Evolutionary conservation across 768 basidiomycete species (phyloP).

Genomic region (Lanmaoa pseudosensibilis): DNA sequence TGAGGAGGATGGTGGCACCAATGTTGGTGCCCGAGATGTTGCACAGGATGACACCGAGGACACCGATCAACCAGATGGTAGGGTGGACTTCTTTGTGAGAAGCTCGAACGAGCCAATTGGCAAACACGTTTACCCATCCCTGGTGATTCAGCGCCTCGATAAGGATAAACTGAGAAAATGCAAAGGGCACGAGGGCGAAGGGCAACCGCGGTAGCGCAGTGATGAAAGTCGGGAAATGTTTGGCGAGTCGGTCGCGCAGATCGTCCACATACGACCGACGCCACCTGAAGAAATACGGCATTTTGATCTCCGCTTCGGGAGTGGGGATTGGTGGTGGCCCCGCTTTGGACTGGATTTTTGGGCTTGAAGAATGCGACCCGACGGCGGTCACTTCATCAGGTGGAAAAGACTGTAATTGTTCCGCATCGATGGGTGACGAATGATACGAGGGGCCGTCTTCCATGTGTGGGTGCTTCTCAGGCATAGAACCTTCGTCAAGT

Average conservation of each 20-base stretch:
- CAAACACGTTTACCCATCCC: constrained; percentile 89
- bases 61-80: constrained; percentile 66
- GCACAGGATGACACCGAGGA: constrained; percentile 72
- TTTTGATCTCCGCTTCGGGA: neutral
- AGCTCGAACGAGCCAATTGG: constrained; percentile 57
- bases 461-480: neutral
- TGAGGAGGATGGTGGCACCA: constrained; percentile 85
- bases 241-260: constrained; percentile 13
- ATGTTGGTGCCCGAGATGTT: constrained; percentile 90
- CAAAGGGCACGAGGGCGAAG: constrained; percentile 83
- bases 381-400: constrained; percentile 5
- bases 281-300: neutral
- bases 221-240: constrained; percentile 69
- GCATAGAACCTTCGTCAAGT: neutral
- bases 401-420: neutral
- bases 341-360: neutral
- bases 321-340: neutral
- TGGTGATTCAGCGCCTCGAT: constrained; percentile 79
- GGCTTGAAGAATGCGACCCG: neutral
- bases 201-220: constrained; percentile 70
- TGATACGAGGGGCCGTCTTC: neutral
- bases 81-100: constrained; percentile 43
- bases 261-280: neutral
- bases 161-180: constrained; percentile 93
- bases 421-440: neutral